Base-by-base conservation (phyloP, 2,329 filamentous ascomycete species). In the Botrytis medusae region DNA sequence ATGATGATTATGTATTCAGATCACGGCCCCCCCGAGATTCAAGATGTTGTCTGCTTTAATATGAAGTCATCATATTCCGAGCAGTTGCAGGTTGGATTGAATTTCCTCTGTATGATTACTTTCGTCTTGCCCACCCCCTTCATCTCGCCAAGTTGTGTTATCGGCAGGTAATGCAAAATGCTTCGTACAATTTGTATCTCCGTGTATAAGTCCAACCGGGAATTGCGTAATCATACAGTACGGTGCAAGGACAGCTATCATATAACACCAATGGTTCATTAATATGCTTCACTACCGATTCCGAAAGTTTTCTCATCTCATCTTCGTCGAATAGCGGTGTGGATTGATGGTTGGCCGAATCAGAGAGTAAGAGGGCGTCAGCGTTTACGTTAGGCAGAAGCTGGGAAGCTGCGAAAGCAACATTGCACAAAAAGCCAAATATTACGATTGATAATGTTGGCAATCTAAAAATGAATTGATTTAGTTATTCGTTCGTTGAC, bases 271-370 rank as follows among this genome's bases (percentile, higher is more conserved):
- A 57, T 59, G 10, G 34, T 16, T 69, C 34, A 69, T 57, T 57
- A 32, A 57, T 57, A 57, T 59, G 37, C 48, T 69, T 69, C 65
- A 69, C 65, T 69, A 57, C 25, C 34, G 10, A 42, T 22, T 32
- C 48, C 34, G 25, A 42, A n/a, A 46, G 4, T 57, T 69, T 57
- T 69, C 44, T 67, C 44, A 37, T 68, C 65, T 68, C 44, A 67
- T 67, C 63, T 57, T 68, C 42, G 57, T 57, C 37, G 64, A 72
- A 57, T 72, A 54, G 71, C 71, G 71, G 71, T 72, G 71, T 64
- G 57, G 42, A 61, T 37, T 34, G 34, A 48, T 10, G 44, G 37
- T 69, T 60, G 65, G 48, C 51, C 70, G 61, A 72, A 72, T 69
- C 71, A 67, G 18, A 46, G 20, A 22, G 40, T 32, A 44, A 48